Base-by-base conservation (phyloP, 1,284 basidiomycete genomes). In the Ustilago hordei region DNA sequence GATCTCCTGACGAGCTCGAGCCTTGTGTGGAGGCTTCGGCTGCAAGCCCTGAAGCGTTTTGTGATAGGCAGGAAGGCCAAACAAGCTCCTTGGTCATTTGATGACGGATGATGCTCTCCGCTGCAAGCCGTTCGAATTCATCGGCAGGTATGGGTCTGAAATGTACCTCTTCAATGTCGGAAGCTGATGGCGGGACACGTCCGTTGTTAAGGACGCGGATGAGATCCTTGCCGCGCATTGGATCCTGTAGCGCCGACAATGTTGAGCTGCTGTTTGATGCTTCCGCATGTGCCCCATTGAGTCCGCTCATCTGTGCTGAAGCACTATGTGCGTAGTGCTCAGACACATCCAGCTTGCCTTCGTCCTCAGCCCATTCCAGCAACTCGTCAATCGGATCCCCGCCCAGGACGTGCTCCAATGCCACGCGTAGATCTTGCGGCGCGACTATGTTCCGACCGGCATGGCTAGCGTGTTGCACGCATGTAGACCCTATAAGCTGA, bases 351-450 rank as follows among this genome's bases (percentile, higher is more conserved):
- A 78, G 36, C 19, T 66, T 64, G 45, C 59, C 74, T 59, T 82
- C 80, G 15, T 77, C 69, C 58, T 79, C 64, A 3, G 80, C 79
- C 80, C 80, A 82, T 17, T 75, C 72, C 15, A 73, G 60, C 41
- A 82, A 60, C 47, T 82, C 80, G 53, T 72, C 65, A 39, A 80
- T 15, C 3, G 71, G 64, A 1, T 78, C 75, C 0, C 69, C 78
- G 19, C 80, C 80, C 47, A 82, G 60, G 19, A 83, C 54, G 38
- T 81, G 66, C 52, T 83, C 81, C 31, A 81, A 55, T 0, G 72
- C 70, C 8, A 67, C 72, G n/a, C 62, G 60, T 6, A 81, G 62
- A 34, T 83, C 81, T 41, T 77, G 76, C 28, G 71, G 64, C 31
- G 73, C 57, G 15, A 70, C 36, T 9, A 66, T 34, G 12, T 48